phyloP scores from a whole-genome alignment of 495 filamentous ascomycete genomes.

The Talaromyces borbonicus region DNA sequence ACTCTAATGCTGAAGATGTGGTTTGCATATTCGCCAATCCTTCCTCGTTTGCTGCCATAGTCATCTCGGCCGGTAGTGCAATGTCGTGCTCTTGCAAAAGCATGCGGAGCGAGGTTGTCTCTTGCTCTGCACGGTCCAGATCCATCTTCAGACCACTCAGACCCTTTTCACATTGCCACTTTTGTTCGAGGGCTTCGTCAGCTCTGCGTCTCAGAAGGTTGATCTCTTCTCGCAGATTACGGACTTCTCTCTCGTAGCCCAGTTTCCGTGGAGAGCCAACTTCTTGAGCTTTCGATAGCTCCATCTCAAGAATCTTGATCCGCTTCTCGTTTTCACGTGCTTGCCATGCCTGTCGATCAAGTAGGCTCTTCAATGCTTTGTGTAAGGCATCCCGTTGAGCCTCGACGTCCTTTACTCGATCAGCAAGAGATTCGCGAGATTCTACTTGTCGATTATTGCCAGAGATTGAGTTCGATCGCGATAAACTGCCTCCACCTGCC shows the following conservation, averaged over 20 bases:
- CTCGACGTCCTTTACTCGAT: constrained; percentile 86
- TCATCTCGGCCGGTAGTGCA: constrained; percentile 40
- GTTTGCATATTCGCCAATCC: constrained; percentile 41
- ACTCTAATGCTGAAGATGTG: constrained; percentile 65
- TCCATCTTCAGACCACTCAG: constrained; percentile 92
- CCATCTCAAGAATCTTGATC: constrained; percentile 62
- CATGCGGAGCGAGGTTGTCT: constrained; percentile 68
- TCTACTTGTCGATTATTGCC: constrained; percentile 45
- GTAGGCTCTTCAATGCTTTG: constrained; percentile 68
- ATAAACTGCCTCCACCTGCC: constrained; percentile 21
- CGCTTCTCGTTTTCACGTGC: constrained; percentile 70
- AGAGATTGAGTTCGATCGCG: constrained; percentile 50
- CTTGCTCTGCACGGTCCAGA: constrained; percentile 87
- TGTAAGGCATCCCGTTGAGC: constrained; percentile 89
- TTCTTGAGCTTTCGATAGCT: constrained; percentile 62
- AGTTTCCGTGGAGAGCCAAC: constrained; percentile 57
- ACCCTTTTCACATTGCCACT: constrained; percentile 93
- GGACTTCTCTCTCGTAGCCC: constrained; percentile 76
- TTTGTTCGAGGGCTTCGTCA: constrained; percentile 92
- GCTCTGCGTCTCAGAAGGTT: constrained; percentile 75
- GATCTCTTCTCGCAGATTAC: constrained; percentile 70
- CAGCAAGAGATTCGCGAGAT: constrained; percentile 59
- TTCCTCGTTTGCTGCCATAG: constrained; percentile 27
- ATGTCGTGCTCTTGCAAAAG: constrained; percentile 86
- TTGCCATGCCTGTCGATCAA: constrained; percentile 79